Percentiles rank a stretch among this genome's conserved stretches.
phyloP scores from a whole-genome alignment of 805 yeast genomes.

The Barnettozyma sp. region DNA sequence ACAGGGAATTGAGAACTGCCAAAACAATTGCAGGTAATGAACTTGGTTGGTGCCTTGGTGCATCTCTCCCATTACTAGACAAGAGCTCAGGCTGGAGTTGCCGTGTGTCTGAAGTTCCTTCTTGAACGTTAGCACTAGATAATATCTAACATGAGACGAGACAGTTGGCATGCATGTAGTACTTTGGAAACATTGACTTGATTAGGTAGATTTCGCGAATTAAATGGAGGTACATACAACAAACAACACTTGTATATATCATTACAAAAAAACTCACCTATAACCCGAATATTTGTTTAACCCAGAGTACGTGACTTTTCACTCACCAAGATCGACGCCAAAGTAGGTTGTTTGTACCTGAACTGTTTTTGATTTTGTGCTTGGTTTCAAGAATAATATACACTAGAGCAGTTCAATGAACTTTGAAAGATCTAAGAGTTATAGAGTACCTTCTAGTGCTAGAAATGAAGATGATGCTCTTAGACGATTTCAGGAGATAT shows the following conservation, averaged over 20 bases:
- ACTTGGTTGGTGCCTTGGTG: constrained; percentile 98
- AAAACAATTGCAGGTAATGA: constrained; percentile 84
- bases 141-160: too few relatives aligned
- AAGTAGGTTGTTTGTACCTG: too few relatives aligned
- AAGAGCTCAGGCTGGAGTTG: constrained; percentile 63
- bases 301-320: too few relatives aligned
- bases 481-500: constrained; percentile 19
- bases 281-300: background rate
- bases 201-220: background rate
- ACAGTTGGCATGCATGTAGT: too few relatives aligned
- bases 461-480: constrained; percentile 17
- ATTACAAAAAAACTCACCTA: background rate
- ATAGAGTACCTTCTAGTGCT: background rate
- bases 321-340: too few relatives aligned
- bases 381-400: too few relatives aligned
- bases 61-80: constrained; percentile 85
- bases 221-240: background rate
- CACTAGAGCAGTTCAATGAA: constrained; percentile 1
- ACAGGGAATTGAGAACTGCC: constrained; percentile 88
- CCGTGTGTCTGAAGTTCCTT: constrained; percentile 17
- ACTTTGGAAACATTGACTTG: too few relatives aligned
- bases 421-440: constrained; percentile 4
- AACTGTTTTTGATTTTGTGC: too few relatives aligned
- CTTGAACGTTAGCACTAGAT: background rate
- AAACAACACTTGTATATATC: too few relatives aligned